Conservation (phyloP, 768 basidiomycete genomes). For the Leucocoprinus leucothites region DNA sequence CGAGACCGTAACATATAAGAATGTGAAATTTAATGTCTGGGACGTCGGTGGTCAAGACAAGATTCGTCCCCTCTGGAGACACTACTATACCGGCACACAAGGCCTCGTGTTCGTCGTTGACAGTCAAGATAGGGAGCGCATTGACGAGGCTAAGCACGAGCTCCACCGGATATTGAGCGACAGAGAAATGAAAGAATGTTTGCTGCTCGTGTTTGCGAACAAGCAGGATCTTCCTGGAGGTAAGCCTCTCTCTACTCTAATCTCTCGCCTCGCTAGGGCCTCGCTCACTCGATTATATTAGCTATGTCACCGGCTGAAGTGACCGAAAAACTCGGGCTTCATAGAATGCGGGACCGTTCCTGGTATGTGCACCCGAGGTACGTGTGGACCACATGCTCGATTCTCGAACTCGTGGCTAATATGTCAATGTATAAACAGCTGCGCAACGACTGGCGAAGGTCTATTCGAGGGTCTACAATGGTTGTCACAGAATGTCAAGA, state of each 20-base stretch:
- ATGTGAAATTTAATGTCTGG: conserved; percentile 94
- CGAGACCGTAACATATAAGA: conserved; percentile 99
- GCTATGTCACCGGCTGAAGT: conserved; percentile 99
- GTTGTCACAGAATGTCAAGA: conserved; percentile 97
- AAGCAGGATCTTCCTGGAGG: conserved; percentile 98
- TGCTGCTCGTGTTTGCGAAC: conserved; percentile 98
- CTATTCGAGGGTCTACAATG: conserved; percentile 96
- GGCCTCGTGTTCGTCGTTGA: conserved; percentile 98
- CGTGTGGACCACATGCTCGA: conserved; percentile 20
- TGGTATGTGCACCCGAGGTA: conserved; percentile 99
- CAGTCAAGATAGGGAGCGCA: conserved; percentile 90
- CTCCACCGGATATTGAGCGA: conserved; percentile 94
- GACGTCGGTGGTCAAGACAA: conserved; percentile 99
- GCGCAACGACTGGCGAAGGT: conserved; percentile 95
- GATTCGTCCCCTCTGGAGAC: conserved; percentile 96
- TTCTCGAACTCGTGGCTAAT: background rate
- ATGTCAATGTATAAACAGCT: conserved; percentile 45
- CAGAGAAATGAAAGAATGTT: conserved; percentile 96
- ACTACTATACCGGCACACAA: conserved; percentile 99
- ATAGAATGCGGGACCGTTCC: conserved; percentile 93
- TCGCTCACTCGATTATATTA: conserved; percentile 24
- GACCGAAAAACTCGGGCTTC: conserved; percentile 93
- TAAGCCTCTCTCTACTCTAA: conserved; percentile 30
- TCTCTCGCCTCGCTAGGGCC: background rate
- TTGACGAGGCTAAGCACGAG: conserved; percentile 96